Evolutionary conservation across 495 filamentous ascomycete species (phyloP).

Genomic region (Penicillium parvum): DNA sequence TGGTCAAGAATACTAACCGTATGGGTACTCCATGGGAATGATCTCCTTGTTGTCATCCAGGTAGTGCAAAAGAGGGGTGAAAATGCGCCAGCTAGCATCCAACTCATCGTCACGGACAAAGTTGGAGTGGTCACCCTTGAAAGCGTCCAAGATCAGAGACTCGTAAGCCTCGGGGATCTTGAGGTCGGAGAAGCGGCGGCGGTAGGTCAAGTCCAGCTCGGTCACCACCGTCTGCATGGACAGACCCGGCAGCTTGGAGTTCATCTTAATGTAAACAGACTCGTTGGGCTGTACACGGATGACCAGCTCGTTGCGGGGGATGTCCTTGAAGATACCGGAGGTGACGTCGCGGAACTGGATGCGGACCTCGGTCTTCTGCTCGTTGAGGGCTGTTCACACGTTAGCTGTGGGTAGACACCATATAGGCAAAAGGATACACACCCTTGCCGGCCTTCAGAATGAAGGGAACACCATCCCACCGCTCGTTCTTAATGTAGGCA

Average conservation of each 20-base stretch:
- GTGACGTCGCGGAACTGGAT: conserved; percentile 99
- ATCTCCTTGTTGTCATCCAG: conserved; percentile 99
- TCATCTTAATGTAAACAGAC: conserved; percentile 99
- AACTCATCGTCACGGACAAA: conserved; percentile 99
- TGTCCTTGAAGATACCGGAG: conserved; percentile 99
- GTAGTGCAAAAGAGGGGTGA: conserved; percentile 95
- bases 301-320: conserved; percentile 97
- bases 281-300: conserved; percentile 99
- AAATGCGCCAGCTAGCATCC: conserved; percentile 98
- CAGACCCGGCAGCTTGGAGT: conserved; percentile 96
- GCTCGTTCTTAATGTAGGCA: conserved; percentile 98
- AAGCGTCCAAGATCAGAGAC: conserved; percentile 90
- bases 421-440: conserved; percentile 15
- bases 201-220: conserved; percentile 97
- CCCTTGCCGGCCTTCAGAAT: conserved; percentile 98
- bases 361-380: conserved; percentile 99
- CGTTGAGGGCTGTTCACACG: conserved; percentile 68
- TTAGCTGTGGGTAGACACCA: conserved; percentile 2
- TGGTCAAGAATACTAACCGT: conserved; percentile 60
- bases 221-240: conserved; percentile 99
- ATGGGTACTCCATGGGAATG: conserved; percentile 99
- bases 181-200: conserved; percentile 95
- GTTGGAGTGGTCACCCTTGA: conserved; percentile 99
- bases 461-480: conserved; percentile 99
- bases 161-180: conserved; percentile 99